Evolutionary conservation across 2,329 filamentous ascomycete species (phyloP), one percentile per base, ranked within the genome.

Genomic region (Epichloe gansuensis): DNA sequence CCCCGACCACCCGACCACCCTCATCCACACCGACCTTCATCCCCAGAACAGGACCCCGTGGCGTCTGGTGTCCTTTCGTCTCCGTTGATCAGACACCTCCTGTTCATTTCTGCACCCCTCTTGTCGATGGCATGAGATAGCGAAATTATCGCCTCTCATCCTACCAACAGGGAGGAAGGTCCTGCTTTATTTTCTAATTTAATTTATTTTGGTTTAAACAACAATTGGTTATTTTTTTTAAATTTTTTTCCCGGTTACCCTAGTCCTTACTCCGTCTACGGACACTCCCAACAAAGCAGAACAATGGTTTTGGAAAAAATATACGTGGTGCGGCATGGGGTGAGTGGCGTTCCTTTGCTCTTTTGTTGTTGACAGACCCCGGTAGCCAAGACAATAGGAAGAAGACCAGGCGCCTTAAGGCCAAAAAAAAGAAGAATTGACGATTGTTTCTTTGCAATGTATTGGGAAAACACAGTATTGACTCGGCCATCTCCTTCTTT

Each of bases 261-360:
- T 4, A 13, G 6, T 11, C 17, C 21, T 38, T 27, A 31, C 8
- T 31, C 34, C n/a, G n/a, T 5, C 46, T 40, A 27, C 48, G 3
- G 48, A 35, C 48, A 44, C 34, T n/a, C n/a, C 21, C 41, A 44
- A 15, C 13, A 35, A 39, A 15, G 15, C 21, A 15, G 27, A 59
- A 53, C 36, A 35, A 86, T 85, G 81, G 73, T 81, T 54, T 71
- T 89, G 49, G 77, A 87, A 63, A 78, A 76, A 58, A 87, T 89
- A 56, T 89, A 89, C 64, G 72, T 89, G 53, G 80, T 78, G 57
- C 81, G 86, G 25, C 86, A 89, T 66, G 85, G 84, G 60, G 85
- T 89, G 77, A 72, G 82, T 74, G 50, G 52, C 35, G 34, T 51
- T 27, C 31, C 13, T 31, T 27, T 45, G 23, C 11, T 23, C 45